Evolutionary conservation across 1,139 yeast species (phyloP), one percentile per base, ranked within the genome.

Genomic region (Geotrichum fermentans): DNA sequence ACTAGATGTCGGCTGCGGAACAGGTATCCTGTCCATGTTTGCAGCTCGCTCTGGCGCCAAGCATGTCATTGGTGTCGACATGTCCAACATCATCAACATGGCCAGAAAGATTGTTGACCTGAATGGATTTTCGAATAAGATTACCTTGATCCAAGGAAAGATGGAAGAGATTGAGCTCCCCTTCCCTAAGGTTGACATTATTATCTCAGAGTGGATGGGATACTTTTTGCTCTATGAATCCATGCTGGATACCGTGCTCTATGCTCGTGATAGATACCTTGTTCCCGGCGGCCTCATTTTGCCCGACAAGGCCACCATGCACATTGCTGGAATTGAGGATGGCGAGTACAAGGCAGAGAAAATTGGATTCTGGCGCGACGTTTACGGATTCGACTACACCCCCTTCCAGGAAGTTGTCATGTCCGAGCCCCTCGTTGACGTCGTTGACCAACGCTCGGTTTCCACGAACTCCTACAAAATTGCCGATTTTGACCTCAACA

Each of bases 201-300:
- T 94, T 60, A 84, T 94, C 54, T 83, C 95, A 55, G 99, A 94
- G 71, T 94, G 99, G 99, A 94, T 94, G 99, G 99, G 99, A 17
- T 94, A 94, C 72, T 94, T 94, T 64, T 72, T 94, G 61, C 74
- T 94, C 52, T 94, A 92, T 65, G 99, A 94, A 74, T 86, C 96
- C 55, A 94, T 94, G 99, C 77, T 94, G 68, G 98, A 94, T 67
- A 89, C 98, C 34, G 99, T 94, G 20, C 73, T 94, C 56, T 79
- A 80, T 58, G 99, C 99, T 30, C 81, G 99, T 71, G 99, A 94
- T 71, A 80, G 77, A 67, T 94, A 89, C 68, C 77, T 94, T 63
- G 88, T 77, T 34, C 77, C 82, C 62, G 95, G 84, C 42, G 99
- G 99, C 8, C 74, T 90, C 58, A 88, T 94, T 55, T 82, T 94